A percentile compares a stretch with the other conserved stretches of the same genome.
phyloP scores from a whole-genome alignment of 768 basidiomycete species.

The Lentinula raphanica region DNA sequence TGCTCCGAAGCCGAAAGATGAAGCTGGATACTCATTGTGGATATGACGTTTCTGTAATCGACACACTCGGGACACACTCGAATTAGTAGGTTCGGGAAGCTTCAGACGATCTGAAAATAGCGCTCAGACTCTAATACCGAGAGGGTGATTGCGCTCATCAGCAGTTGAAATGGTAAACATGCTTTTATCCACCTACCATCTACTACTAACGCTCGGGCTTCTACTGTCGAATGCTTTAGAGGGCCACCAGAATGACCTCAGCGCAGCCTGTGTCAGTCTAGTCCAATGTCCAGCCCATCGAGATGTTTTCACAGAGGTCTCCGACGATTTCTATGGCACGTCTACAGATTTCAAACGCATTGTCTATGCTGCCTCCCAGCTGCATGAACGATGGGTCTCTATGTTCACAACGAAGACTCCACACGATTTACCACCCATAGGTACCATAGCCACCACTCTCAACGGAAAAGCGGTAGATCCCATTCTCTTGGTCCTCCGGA shows the following conservation, averaged over 20 bases:
- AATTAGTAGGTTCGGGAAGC: too few species aligned
- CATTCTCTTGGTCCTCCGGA: slow-evolving; percentile 1
- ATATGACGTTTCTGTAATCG: too few species aligned
- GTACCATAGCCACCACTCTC: slow-evolving; percentile 36
- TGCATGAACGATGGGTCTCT: slow-evolving; percentile 34
- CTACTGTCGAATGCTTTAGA: neutral
- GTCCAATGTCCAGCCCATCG: neutral
- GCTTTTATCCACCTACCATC: neutral
- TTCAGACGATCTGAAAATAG: too few species aligned
- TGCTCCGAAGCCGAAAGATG: neutral
- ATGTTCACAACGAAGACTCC: slow-evolving; percentile 22
- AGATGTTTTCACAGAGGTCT: neutral
- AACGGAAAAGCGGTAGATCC: slow-evolving; percentile 33
- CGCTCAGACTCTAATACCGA: too few species aligned
- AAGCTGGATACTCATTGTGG: too few species aligned
- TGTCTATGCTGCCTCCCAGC: slow-evolving; percentile 22
- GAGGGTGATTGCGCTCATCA: too few species aligned
- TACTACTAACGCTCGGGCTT: neutral
- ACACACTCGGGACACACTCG: too few species aligned
- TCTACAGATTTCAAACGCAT: slow-evolving; percentile 31
- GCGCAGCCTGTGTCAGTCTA: neutral
- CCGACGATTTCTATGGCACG: slow-evolving; percentile 6
- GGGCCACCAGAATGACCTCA: neutral
- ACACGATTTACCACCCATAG: slow-evolving; percentile 30
- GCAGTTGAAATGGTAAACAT: neutral